These are phyloP conservation scores for Penicillium cosmopolitanum DNA, from an alignment of 495 filamentous ascomycete genomes.

Conservation along the genomic window DNA sequence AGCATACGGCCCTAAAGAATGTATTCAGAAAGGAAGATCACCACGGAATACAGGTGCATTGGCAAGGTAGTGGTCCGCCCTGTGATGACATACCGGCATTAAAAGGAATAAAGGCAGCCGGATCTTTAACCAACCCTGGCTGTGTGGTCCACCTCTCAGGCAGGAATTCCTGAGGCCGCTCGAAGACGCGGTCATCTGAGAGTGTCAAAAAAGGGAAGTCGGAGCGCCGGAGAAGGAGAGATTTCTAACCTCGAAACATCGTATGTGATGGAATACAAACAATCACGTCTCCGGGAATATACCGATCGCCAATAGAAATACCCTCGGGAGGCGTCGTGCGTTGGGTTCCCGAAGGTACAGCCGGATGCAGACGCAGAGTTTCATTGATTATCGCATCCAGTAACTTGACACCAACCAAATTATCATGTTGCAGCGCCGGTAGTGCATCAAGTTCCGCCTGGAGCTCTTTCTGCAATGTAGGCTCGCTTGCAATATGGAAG, in stretches of 20 bases:
- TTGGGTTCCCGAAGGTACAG: neutral
- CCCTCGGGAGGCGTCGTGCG: constrained; percentile 10
- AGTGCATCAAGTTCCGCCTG: constrained; percentile 27
- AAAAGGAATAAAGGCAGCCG: constrained; percentile 39
- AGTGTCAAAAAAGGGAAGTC: too few species aligned
- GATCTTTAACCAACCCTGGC: constrained; percentile 39
- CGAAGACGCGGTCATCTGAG: constrained; percentile 33
- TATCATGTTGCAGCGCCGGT: constrained; percentile 14
- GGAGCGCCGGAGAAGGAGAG: too few species aligned
- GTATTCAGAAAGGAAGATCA: too few species aligned
- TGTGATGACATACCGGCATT: too few species aligned
- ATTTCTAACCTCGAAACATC: neutral
- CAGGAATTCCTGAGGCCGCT: constrained; percentile 39
- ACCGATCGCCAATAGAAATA: neutral
- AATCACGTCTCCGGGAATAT: constrained; percentile 9
- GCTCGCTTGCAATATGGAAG: constrained; percentile 36
- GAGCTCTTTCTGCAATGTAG: constrained; percentile 18
- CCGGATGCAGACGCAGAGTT: constrained; percentile 44
- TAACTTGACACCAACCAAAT: constrained; percentile 11
- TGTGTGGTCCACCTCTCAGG: constrained; percentile 47
- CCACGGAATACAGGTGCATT: too few species aligned
- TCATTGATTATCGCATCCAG: constrained; percentile 58
- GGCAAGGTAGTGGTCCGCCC: too few species aligned
- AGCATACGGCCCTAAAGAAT: constrained; percentile 35
- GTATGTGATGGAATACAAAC: neutral